Conservation (phyloP, 1,139 yeast genomes). For the Lodderomyces beijingensis region DNA sequence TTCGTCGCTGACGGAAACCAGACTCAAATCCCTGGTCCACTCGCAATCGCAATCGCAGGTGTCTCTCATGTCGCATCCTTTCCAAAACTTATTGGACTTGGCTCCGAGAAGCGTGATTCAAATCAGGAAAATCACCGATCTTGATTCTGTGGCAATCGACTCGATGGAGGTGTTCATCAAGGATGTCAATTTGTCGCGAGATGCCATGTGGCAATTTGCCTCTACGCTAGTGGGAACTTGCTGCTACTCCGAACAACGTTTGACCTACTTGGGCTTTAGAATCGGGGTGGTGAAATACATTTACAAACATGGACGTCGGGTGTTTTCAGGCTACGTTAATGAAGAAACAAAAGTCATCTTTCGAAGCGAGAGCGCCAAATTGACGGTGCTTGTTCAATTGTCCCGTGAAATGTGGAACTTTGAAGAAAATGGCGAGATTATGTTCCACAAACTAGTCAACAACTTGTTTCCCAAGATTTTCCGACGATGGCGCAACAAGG, state of each 20-base stretch:
- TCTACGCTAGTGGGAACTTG: constrained; percentile 59
- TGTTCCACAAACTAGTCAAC: constrained; percentile 88
- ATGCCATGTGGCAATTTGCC: constrained; percentile 90
- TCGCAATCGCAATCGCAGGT: constrained; percentile 26
- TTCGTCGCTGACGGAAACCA: not conserved
- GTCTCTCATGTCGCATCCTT: constrained; percentile 60
- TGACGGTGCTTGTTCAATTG: constrained; percentile 80
- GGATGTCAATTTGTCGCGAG: constrained; percentile 79
- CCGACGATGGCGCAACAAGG: constrained; percentile 79
- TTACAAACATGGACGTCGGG: constrained; percentile 64
- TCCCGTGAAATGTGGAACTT: constrained; percentile 98
- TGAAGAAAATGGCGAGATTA: constrained; percentile 92
- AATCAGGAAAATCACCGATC: constrained; percentile 36
- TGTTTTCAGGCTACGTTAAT: constrained; percentile 64
- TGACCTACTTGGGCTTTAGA: constrained; percentile 59
- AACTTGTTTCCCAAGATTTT: constrained; percentile 87
- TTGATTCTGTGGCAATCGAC: constrained; percentile 61
- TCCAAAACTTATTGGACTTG: constrained; percentile 59
- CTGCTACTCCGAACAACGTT: constrained; percentile 60
- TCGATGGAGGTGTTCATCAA: constrained; percentile 76
- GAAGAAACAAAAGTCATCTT: constrained; percentile 75
- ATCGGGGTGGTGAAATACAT: constrained; percentile 60
- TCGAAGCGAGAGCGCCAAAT: constrained; percentile 84
- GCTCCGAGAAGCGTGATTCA: constrained; percentile 64
- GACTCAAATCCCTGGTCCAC: constrained; percentile 2